These are phyloP conservation scores for Apiotrichum porosum DNA, from an alignment of 1,284 basidiomycete species.

Conservation along the genomic window DNA sequence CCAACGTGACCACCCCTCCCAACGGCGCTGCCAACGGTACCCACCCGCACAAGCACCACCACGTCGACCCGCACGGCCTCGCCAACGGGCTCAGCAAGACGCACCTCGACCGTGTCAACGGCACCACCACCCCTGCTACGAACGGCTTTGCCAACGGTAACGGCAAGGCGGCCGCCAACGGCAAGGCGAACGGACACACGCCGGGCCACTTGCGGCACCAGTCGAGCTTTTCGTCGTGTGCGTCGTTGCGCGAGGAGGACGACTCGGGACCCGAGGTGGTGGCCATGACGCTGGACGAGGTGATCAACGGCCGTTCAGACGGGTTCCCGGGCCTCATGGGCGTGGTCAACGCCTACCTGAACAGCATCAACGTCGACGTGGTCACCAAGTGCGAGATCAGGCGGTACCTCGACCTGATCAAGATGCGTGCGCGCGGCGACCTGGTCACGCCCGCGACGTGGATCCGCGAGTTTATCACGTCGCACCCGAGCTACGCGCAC, in stretches of 20 bases:
- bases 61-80: neutral
- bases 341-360: constrained; percentile 79
- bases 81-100: neutral
- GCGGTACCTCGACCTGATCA: constrained; percentile 73
- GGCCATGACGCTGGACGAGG: constrained; percentile 87
- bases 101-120: neutral
- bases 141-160: constrained; percentile 6
- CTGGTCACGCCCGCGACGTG: constrained; percentile 87
- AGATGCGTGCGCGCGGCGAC: constrained; percentile 72
- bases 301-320: constrained; percentile 76
- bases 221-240: constrained; percentile 10
- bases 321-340: constrained; percentile 80
- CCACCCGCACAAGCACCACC: neutral
- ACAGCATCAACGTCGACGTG: constrained; percentile 74
- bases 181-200: constrained; percentile 4
- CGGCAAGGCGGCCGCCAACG: constrained; percentile 12
- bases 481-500: constrained; percentile 82
- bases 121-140: neutral
- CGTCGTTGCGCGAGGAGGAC: constrained; percentile 21
- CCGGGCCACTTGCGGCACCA: constrained; percentile 7
- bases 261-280: constrained; percentile 63
- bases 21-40: constrained; percentile 1
- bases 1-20: constrained; percentile 7
- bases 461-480: constrained; percentile 85
- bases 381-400: constrained; percentile 63